A percentile compares a stretch with the other conserved stretches of the same genome.
Conservation (phyloP, 495 filamentous ascomycete genomes). For the Xylaria sp. region DNA sequence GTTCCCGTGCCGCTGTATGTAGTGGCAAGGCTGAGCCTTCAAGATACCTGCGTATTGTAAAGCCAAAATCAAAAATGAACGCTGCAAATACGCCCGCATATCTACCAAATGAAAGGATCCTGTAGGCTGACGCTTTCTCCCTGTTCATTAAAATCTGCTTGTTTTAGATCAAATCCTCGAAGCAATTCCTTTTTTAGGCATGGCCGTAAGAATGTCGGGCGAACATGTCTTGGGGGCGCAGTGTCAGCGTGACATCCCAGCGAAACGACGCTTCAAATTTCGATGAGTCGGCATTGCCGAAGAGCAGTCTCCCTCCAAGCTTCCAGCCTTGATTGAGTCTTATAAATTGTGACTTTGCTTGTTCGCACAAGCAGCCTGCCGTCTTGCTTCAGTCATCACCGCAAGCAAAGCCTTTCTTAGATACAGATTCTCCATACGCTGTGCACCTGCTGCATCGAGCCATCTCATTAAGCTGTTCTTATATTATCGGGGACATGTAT, state of each 20-base stretch:
- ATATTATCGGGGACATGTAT: not conserved
- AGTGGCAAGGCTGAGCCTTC: constrained; percentile 21
- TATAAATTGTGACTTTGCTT: constrained; percentile 13
- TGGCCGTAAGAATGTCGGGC: constrained; percentile 23
- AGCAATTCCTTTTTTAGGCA: constrained; percentile 20
- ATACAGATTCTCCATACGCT: constrained; percentile 4
- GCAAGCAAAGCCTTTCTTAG: not conserved
- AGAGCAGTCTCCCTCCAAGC: constrained; percentile 14
- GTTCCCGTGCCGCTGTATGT: too few species aligned
- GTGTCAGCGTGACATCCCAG: constrained; percentile 8
- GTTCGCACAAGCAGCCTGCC: constrained; percentile 5
- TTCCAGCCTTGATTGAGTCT: constrained; percentile 6
- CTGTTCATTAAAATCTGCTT: constrained; percentile 9
- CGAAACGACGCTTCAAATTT: constrained; percentile 14
- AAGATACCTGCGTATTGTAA: constrained; percentile 21
- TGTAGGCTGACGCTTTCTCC: constrained; percentile 20
- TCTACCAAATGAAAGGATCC: constrained; percentile 23
- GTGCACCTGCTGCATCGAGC: constrained; percentile 15
- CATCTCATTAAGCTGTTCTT: constrained; percentile 9
- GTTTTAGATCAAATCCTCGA: constrained; percentile 18
- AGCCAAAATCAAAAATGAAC: constrained; percentile 22
- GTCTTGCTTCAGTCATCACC: constrained; percentile 14
- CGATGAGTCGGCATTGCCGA: constrained; percentile 13
- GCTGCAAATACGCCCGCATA: constrained; percentile 24
- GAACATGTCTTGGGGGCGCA: constrained; percentile 22